These are phyloP conservation scores for Arxiozyma slooffiae DNA, from an alignment of 1,139 yeast species.

Conservation along the genomic window DNA sequence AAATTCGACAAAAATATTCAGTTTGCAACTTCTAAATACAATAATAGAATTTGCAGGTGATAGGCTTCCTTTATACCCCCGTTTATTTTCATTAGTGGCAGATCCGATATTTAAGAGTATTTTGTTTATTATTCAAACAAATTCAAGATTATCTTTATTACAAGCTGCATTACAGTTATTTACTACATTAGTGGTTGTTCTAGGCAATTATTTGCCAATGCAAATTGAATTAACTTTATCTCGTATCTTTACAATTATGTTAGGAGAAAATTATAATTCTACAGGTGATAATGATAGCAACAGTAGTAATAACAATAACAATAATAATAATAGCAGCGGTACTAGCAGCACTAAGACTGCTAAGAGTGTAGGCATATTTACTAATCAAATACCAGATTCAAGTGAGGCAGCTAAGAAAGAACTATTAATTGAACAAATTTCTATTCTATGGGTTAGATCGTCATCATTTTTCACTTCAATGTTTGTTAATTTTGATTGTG, in stretches of 20 bases:
- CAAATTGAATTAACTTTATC: conserved; percentile 60
- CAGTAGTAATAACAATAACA: too few species aligned
- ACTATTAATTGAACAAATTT: conserved; percentile 70
- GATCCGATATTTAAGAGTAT: conserved; percentile 78
- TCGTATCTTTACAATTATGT: conserved; percentile 46
- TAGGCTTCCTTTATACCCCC: conserved; percentile 54
- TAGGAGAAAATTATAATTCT: too few species aligned
- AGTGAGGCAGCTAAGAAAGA: conserved; percentile 55
- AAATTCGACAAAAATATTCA: conserved; percentile 77
- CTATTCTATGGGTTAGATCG: conserved; percentile 75
- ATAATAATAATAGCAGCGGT: too few species aligned
- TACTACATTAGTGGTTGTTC: conserved; percentile 51
- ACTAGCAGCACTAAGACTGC: too few species aligned
- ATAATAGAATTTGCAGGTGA: conserved; percentile 78
- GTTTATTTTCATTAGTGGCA: conserved; percentile 57
- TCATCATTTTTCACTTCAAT: conserved; percentile 69
- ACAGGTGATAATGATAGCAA: conserved; percentile 7
- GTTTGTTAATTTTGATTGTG: conserved; percentile 83
- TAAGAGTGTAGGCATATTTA: not conserved
- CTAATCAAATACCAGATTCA: conserved; percentile 4
- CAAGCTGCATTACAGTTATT: conserved; percentile 71
- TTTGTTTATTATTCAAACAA: conserved; percentile 64
- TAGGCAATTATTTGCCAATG: conserved; percentile 49
- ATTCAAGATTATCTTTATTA: conserved; percentile 55
- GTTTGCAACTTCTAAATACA: conserved; percentile 62